These are phyloP conservation scores for Amanita subjunquillea DNA, from an alignment of 768 basidiomycete species.

Conservation along the genomic window DNA sequence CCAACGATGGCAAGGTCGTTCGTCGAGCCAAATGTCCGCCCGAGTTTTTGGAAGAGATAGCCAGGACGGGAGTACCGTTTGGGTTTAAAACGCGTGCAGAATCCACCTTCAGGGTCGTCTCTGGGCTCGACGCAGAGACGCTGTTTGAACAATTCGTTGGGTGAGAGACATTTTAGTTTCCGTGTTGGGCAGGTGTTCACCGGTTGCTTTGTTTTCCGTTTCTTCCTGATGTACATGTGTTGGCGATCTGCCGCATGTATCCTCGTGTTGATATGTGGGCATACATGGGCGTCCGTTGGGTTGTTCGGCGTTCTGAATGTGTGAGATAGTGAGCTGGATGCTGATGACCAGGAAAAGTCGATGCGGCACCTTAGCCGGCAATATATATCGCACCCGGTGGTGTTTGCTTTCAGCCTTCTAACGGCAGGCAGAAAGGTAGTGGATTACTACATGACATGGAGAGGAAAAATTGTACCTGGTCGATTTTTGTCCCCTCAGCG, in stretches of 20 bases:
- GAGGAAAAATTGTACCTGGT: slow-evolving; percentile 25
- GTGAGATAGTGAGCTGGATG: slow-evolving; percentile 10
- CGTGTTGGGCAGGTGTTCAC: neutral
- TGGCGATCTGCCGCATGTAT: neutral
- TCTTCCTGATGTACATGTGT: neutral
- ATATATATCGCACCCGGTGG: slow-evolving; percentile 18
- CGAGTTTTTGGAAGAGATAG: slow-evolving; percentile 33
- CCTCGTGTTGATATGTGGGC: neutral
- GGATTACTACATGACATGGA: slow-evolving; percentile 44
- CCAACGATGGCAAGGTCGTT: neutral
- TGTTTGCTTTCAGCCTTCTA: slow-evolving; percentile 34
- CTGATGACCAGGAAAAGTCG: slow-evolving; percentile 11
- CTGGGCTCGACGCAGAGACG: slow-evolving; percentile 28
- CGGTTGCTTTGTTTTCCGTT: neutral
- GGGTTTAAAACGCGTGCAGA: slow-evolving; percentile 19
- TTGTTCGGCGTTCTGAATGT: neutral
- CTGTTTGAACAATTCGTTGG: slow-evolving; percentile 31
- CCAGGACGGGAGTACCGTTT: slow-evolving; percentile 19
- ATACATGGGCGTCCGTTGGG: neutral
- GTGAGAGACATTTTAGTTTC: slow-evolving; percentile 16
- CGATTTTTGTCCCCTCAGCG: neutral
- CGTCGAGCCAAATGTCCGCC: slow-evolving; percentile 33
- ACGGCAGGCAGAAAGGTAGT: slow-evolving; percentile 29
- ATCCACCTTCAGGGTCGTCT: slow-evolving; percentile 30
- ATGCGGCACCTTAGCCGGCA: slow-evolving; percentile 12